Conservation (phyloP, 1,284 basidiomycete species). For the Waitea zeae region DNA sequence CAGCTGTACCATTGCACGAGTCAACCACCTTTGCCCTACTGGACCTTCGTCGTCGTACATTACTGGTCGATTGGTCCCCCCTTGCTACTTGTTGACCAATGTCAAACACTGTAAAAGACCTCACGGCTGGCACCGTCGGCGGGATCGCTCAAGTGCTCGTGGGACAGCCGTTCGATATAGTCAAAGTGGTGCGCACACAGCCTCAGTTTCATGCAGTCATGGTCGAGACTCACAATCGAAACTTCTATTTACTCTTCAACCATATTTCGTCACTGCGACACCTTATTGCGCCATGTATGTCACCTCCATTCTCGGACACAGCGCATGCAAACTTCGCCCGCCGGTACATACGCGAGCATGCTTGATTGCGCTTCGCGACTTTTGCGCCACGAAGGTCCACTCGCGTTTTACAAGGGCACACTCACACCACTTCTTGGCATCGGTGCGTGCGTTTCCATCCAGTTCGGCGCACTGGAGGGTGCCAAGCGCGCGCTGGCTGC, state of each 20-base stretch:
- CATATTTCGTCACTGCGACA: no score
- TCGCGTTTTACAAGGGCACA: slow-evolving; percentile 97
- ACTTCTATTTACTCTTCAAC: no score
- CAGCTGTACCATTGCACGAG: no score
- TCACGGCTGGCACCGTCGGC: slow-evolving; percentile 74
- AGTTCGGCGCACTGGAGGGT: slow-evolving; percentile 87
- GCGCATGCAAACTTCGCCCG: slow-evolving; percentile 90
- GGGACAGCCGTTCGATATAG: slow-evolving; percentile 92
- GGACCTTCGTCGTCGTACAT: no score
- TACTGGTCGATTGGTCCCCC: no score
- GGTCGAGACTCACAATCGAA: no score
- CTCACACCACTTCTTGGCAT: slow-evolving; percentile 88
- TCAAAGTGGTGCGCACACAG: slow-evolving; percentile 66
- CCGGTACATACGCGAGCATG: slow-evolving; percentile 81
- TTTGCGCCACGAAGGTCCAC: slow-evolving; percentile 78
- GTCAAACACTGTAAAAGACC: slow-evolving; percentile 63
- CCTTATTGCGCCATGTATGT: background rate
- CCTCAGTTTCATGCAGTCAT: background rate
- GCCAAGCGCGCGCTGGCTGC: slow-evolving; percentile 60
- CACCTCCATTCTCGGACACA: slow-evolving; percentile 14
- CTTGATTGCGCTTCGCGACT: slow-evolving; percentile 80
- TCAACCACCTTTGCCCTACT: no score
- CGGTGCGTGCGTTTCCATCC: slow-evolving; percentile 90
- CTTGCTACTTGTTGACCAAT: no score
- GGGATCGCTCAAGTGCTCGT: slow-evolving; percentile 69